Evolutionary conservation across 164 flowering plant genomes (phyloP), one percentile per base, ranked within the genome.

Genomic region (Stephania japonica): DNA sequence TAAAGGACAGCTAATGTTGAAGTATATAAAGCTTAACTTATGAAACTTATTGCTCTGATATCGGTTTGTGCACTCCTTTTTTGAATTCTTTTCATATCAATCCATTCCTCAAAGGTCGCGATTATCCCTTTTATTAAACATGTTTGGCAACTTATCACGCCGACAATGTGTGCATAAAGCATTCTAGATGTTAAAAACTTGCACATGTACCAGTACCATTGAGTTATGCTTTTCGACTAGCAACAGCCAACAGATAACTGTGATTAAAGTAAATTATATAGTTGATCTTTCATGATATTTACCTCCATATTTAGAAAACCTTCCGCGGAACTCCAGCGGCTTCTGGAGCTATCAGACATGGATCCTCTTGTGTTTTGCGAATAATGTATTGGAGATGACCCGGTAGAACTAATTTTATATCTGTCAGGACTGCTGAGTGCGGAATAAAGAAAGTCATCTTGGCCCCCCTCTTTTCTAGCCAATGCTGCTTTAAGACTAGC

Each of bases 401-500:
- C 84, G 67, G 73, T 69, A 16, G 83, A 75, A 79, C 78, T 82
- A 69, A 76, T 67, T 65, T 72, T 74, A 32, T 64, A 64, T 71
- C 77, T 79, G 38, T 87, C 92, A n/a, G 95, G 91, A 75, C 84
- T 86, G 70, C 71, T 80, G 25, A 84, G 75, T 66, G 72, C 77
- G 43, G 85, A 77, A 70, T 67, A 74, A 14, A 47, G 84, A 63
- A 65, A 72, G 10, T 53, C 66, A 61, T 78, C 86, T 11, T 74
- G 53, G 72, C 80, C 92, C 70, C 81, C 86, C 66, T 89, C 95
- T 82, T 87, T 89, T 75, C 84, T 85, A 59, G 90, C 90, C 67
- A 94, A 80, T 53, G 98, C 97, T 75, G 89, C 91, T 82, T 88
- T 94, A 42, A 94, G 91, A 69, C 67, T 83, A 68, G 91, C 87